Evolutionary conservation across 2,329 filamentous ascomycete genomes (phyloP), one percentile per base, ranked within the genome.

Genomic region (Trichophyton benhamiae): DNA sequence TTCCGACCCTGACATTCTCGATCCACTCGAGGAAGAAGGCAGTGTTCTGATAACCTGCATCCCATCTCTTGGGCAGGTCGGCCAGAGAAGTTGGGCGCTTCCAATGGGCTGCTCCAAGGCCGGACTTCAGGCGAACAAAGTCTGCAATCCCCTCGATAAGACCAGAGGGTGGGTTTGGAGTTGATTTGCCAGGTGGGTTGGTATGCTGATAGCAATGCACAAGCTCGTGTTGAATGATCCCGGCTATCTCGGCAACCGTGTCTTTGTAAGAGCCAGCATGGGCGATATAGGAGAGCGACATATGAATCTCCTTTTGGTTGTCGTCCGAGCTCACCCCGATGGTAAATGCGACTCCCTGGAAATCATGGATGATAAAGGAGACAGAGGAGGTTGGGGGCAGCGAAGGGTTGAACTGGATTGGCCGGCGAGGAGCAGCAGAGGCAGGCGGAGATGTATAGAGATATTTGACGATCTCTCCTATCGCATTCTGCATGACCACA

Each of bases 131-230:
- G 1, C 92, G 82, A 25, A 97, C 91, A 83, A 89, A 97, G 75
- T 97, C 94, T 20, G 92, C 92, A 60, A 97, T 84, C 0, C 92
- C 92, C 74, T 97, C 92, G 61, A 95, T 86, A 55, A 97, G 74
- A 0, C 94, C 94, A 0, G 86, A 86, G 0, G 87, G 87, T 0
- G 74, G 73, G 5, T 46, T 62, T 1, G 71, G 68, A 3, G 63
- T 58, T 38, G 2, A 58, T 5, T 33, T 20, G 8, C 41, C 76
- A 0, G 77, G 78, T 8, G 73, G 77, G 1, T 80, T 87, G 67
- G 89, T 86, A 74, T 89, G 87, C 74, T 97, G 92, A 76, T 88
- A 95, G 75, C 91, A 96, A 76, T 97, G 94, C 13, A 97, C 92
- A 64, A 96, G 86, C 75, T 97, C 92, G 72, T 97, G 92, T 1